phyloP scores from a whole-genome alignment of 805 yeast species.

The Barnettozyma botsteinii region DNA sequence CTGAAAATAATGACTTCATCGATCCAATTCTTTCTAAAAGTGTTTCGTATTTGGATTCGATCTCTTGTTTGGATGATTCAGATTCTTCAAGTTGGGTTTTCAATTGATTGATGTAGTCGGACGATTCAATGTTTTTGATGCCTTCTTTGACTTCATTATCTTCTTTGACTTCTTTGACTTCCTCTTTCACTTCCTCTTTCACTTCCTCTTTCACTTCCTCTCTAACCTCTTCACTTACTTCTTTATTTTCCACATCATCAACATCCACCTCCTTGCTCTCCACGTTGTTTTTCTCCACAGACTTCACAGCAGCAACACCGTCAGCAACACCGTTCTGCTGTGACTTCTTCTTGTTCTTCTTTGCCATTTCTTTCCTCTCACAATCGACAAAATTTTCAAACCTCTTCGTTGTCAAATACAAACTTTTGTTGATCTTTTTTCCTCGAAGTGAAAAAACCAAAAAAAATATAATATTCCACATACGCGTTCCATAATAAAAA shows the following conservation, averaged over 20 bases:
- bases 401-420: background rate
- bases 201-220: conserved; percentile 2
- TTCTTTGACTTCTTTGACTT: background rate
- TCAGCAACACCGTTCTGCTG: background rate
- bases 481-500: too few relatives aligned
- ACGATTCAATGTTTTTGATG: conserved; percentile 2
- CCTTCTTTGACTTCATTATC: conserved; percentile 4
- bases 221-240: conserved; percentile 8
- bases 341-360: conserved; percentile 17
- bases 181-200: background rate
- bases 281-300: background rate
- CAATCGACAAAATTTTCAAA: background rate
- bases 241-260: conserved; percentile 1
- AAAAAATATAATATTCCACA: too few relatives aligned
- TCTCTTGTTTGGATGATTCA: conserved; percentile 49
- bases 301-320: background rate
- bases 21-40: conserved; percentile 58
- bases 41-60: conserved; percentile 55
- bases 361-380: conserved; percentile 13
- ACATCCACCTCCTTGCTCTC: conserved; percentile 8
- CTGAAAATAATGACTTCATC: conserved; percentile 66
- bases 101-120: conserved; percentile 6
- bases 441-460: background rate
- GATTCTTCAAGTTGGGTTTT: conserved; percentile 29
- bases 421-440: background rate